Conservation (phyloP, 2,329 filamentous ascomycete genomes). For the Colletotrichum sp. region DNA sequence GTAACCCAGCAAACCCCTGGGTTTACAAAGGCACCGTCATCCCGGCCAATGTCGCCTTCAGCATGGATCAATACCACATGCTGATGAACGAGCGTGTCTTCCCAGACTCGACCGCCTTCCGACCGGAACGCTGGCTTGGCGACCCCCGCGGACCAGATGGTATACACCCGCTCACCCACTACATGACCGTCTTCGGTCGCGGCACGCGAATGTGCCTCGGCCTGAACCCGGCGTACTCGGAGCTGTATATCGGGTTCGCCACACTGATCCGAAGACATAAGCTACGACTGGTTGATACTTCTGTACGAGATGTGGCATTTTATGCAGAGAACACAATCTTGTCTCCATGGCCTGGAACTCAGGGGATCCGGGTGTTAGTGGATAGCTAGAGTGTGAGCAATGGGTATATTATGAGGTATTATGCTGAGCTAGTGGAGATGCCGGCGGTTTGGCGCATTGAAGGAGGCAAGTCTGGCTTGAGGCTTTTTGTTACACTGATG, state of each 20-base stretch:
- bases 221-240: not conserved
- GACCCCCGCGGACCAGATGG: not conserved
- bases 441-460: no score
- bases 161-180: not conserved
- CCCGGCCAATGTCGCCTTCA: slow-evolving; percentile 34
- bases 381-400: not conserved
- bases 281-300: not conserved
- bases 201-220: not conserved
- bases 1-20: slow-evolving; percentile 25
- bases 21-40: slow-evolving; percentile 32
- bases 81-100: slow-evolving; percentile 27
- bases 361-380: not conserved
- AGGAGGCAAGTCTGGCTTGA: no score
- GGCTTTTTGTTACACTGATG: no score
- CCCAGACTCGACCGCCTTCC: slow-evolving; percentile 25
- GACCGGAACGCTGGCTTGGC: slow-evolving; percentile 29
- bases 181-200: not conserved
- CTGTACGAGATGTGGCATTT: not conserved
- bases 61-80: slow-evolving; percentile 37
- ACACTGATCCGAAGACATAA: not conserved
- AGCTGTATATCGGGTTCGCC: not conserved
- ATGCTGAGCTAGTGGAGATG: no score
- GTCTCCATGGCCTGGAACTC: not conserved
- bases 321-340: not conserved
- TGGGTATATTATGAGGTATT: no score